Base-by-base conservation (phyloP, 176 grass and related monocot species). In the Hordeum marinum region DNA sequence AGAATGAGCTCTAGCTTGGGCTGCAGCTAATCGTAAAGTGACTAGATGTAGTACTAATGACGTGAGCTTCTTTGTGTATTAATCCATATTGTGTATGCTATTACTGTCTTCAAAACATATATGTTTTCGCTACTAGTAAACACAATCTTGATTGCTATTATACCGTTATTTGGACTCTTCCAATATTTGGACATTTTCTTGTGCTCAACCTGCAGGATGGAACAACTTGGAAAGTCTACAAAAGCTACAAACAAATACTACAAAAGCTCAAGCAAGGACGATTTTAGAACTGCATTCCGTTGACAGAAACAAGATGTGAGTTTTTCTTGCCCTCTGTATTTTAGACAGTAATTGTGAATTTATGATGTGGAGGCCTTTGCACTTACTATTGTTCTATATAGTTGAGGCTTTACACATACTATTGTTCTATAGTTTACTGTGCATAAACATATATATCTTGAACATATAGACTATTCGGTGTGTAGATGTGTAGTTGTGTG, bases 141-240 rank as follows among this genome's bases (percentile, higher is more conserved):
- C 59, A 61, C 59, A 61, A 9, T 61, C 11, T 61, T 24, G 4
- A 61, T 26, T 25, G 11, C 23, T 24, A 5, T 25, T 25, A 11
- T 8, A 11, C 9, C 59, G n/a, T 61, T 18, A 11, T 11, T 61
- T 43, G 11, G 9, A 29, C 29, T 29, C 29, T 29, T 29, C 29
- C 29, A 41, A 8, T 41, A 41, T 41, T 1, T 8, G 40, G 8
- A 41, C 40, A 41, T 10, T 60, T 60, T 6, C 11, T 1, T 60
- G 1, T 63, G n/a, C 9, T 63, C 11, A 36, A 34, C 64, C 0
- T 23, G 36, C 11, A 97, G 94, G 71, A 75, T 92, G 84, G 87
- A 90, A 41, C 54, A 90, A 63, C 85, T 82, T 72, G 91, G 84
- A 2, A 90, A 90, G 75, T 89, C 84, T 6, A 36, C 85, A 82